These are phyloP conservation scores for Trypanosoma theileri DNA, from an alignment of 208 protist genomes.

Conservation along the genomic window DNA sequence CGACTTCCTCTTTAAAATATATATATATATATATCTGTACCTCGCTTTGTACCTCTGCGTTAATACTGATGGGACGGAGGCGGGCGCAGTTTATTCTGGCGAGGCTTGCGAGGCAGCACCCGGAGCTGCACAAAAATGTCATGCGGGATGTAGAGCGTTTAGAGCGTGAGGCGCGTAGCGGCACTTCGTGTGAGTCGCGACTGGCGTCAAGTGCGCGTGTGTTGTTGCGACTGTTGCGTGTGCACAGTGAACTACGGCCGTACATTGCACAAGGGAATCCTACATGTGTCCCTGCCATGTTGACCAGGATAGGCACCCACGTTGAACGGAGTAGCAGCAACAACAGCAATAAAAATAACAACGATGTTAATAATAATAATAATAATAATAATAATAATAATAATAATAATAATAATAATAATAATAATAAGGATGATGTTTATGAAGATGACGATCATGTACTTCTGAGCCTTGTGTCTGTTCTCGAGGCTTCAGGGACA, in stretches of 20 bases:
- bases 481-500: conserved; percentile 5
- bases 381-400: background rate
- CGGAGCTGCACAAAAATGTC: conserved; percentile 11
- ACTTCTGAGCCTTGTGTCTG: background rate
- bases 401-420: background rate
- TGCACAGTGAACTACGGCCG: background rate
- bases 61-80: conserved; percentile 15
- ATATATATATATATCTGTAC: background rate
- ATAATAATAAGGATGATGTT: background rate
- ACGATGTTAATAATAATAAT: background rate
- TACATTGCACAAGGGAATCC: conserved; percentile 25
- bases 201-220: background rate
- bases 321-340: background rate
- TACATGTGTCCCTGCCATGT: conserved; percentile 3
- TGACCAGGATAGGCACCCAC: background rate
- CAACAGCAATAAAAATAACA: background rate
- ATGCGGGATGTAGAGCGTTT: conserved; percentile 14
- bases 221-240: conserved; percentile 13
- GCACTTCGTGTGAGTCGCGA: background rate
- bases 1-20: background rate
- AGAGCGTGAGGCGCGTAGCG: conserved; percentile 9
- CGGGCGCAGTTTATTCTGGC: conserved; percentile 16
- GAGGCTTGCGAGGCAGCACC: conserved; percentile 11
- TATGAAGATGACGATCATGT: conserved; percentile 1
- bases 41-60: background rate